phyloP scores from a whole-genome alignment of 192 early-diverging fungal genomes.

The Endogone sp. region DNA sequence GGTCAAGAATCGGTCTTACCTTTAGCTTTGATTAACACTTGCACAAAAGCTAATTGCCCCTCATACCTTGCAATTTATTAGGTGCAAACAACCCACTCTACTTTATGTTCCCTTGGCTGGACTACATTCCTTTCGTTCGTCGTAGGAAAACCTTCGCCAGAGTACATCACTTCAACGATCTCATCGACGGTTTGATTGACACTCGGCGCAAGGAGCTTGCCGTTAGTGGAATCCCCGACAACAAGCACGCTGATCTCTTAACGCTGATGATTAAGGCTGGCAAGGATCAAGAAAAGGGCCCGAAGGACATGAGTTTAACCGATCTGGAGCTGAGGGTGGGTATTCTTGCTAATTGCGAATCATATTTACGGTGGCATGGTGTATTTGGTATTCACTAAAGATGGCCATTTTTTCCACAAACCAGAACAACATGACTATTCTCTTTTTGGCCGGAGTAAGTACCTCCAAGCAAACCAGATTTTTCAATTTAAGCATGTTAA shows the following conservation, averaged over 20 bases:
- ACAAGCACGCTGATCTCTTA: background rate
- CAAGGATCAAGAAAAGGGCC: background rate
- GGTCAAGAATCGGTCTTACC: background rate
- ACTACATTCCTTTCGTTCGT: background rate
- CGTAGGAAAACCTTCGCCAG: background rate
- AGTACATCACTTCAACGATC: background rate
- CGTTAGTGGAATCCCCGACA: no score
- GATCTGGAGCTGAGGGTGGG: slow-evolving; percentile 16
- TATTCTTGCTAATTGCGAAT: no score
- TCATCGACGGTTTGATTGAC: background rate
- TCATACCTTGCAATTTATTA: background rate
- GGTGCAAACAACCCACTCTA: background rate
- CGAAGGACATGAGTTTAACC: background rate
- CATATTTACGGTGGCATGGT: no score
- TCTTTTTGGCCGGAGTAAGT: slow-evolving; percentile 50
- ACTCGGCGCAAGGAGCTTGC: no score
- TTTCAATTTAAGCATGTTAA: no score
- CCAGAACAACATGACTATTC: slow-evolving; percentile 40
- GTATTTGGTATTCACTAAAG: no score
- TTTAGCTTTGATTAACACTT: background rate
- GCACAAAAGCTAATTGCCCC: background rate
- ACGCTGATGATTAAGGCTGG: background rate
- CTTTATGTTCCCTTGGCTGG: background rate
- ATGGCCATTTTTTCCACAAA: no score
- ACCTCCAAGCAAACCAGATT: no score